phyloP scores from a whole-genome alignment of 495 filamentous ascomycete species.

The Cercophora scortea region DNA sequence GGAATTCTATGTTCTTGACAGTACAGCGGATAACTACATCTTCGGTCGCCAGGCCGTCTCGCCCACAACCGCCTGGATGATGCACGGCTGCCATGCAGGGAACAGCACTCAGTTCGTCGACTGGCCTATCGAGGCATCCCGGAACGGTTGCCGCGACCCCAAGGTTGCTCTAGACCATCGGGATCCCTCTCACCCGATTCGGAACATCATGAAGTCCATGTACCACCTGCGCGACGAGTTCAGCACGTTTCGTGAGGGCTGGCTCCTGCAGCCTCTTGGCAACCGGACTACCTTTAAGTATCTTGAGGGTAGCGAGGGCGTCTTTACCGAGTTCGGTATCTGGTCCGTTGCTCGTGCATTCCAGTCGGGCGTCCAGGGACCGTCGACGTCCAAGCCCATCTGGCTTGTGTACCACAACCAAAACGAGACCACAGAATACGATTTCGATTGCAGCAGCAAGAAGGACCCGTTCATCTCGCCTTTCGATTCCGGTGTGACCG shows the following conservation, averaged over 20 bases:
- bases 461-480: constrained; percentile 46
- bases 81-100: constrained; percentile 56
- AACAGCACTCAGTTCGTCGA: constrained; percentile 24
- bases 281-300: constrained; percentile 50
- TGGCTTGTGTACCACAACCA: constrained; percentile 64
- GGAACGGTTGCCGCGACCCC: constrained; percentile 61
- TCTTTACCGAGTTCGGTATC: constrained; percentile 56
- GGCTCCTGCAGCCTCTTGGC: constrained; percentile 48
- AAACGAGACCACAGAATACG: constrained; percentile 51
- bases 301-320: constrained; percentile 47
- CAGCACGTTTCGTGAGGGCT: constrained; percentile 56
- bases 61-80: constrained; percentile 56
- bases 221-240: constrained; percentile 53
- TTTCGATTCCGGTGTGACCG: constrained; percentile 45
- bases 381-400: constrained; percentile 46
- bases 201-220: constrained; percentile 60
- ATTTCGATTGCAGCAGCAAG: constrained; percentile 49
- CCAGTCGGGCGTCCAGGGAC: constrained; percentile 43
- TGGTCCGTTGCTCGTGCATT: constrained; percentile 33
- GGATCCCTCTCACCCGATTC: constrained; percentile 28
- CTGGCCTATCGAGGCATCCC: constrained; percentile 32
- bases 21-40: constrained; percentile 58
- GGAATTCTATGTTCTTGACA: constrained; percentile 58
- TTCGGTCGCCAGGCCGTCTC: constrained; percentile 61
- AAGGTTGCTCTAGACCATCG: constrained; percentile 53